These are phyloP conservation scores for Aurinia saxatilis DNA, from an alignment of 345 rosid species.

Conservation along the genomic window DNA sequence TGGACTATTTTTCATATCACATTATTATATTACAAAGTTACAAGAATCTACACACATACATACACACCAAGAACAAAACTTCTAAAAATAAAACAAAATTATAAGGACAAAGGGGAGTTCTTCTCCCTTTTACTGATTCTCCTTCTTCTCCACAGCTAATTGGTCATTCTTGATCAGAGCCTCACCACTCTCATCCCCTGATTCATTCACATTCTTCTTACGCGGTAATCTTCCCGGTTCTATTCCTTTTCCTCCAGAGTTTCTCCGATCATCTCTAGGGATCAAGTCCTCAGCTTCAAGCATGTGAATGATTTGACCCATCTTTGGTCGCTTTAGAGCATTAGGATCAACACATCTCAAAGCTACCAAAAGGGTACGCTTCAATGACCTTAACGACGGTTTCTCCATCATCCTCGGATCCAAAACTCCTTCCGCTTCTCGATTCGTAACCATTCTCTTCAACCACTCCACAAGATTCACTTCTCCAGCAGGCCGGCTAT, in stretches of 20 bases:
- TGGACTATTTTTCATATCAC: slow-evolving; percentile 1
- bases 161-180: slow-evolving; percentile 31
- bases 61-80: not conserved
- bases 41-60: slow-evolving; percentile 13
- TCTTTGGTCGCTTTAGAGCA: slow-evolving; percentile 90
- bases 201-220: slow-evolving; percentile 47
- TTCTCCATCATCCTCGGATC: slow-evolving; percentile 73
- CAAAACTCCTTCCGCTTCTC: slow-evolving; percentile 74
- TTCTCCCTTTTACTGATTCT: not conserved
- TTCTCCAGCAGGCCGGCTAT: slow-evolving; percentile 80
- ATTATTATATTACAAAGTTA: not conserved
- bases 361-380: slow-evolving; percentile 88
- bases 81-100: slow-evolving; percentile 6
- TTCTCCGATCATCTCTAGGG: slow-evolving; percentile 20
- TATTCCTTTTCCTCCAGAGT: slow-evolving; percentile 30
- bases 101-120: slow-evolving; percentile 13
- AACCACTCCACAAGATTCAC: slow-evolving; percentile 96
- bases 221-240: slow-evolving; percentile 36
- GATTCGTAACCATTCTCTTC: slow-evolving; percentile 76
- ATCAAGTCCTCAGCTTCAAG: slow-evolving; percentile 91
- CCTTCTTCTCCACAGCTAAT: slow-evolving; percentile 24
- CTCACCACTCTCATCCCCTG: slow-evolving; percentile 69
- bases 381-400: slow-evolving; percentile 77
- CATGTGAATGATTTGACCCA: slow-evolving; percentile 96
- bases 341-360: slow-evolving; percentile 91